Conservation (phyloP, 2,329 filamentous ascomycete genomes). For the Arthrobotrys entomopaga region DNA sequence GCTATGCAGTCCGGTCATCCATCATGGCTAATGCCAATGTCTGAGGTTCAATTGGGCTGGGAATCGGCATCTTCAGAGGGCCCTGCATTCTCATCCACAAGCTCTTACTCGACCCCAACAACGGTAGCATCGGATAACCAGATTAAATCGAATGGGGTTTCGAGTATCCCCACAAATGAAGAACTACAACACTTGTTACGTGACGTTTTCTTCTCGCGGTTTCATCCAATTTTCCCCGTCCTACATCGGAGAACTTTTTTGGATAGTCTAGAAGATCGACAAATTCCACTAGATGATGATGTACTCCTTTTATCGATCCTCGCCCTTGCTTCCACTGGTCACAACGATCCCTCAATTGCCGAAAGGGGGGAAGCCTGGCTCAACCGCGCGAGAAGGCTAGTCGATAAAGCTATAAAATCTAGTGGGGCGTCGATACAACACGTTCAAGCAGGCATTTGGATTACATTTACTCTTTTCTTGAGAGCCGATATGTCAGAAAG, state of each 20-base stretch:
- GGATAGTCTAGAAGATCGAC: slow-evolving; percentile 7
- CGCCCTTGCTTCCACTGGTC: slow-evolving; percentile 15
- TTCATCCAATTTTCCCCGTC: slow-evolving; percentile 26
- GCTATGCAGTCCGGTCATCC: slow-evolving; percentile 7
- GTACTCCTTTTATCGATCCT: slow-evolving; percentile 13
- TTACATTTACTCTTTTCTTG: slow-evolving; percentile 26
- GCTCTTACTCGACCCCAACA: neutral
- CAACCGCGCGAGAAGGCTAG: slow-evolving; percentile 6
- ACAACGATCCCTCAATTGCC: slow-evolving; percentile 4
- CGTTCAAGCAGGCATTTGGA: slow-evolving; percentile 28
- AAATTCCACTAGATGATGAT: slow-evolving; percentile 9
- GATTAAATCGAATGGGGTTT: neutral
- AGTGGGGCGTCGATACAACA: slow-evolving; percentile 10
- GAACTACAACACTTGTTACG: slow-evolving; percentile 8
- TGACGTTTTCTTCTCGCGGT: slow-evolving; percentile 22
- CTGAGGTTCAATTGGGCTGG: slow-evolving; percentile 13
- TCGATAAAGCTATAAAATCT: slow-evolving; percentile 22
- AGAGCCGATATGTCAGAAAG: slow-evolving; percentile 33
- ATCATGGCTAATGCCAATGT: slow-evolving; percentile 19
- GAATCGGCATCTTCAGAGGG: slow-evolving; percentile 1
- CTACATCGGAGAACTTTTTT: slow-evolving; percentile 21
- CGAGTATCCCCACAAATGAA: slow-evolving; percentile 3
- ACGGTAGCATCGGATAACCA: slow-evolving; percentile 13
- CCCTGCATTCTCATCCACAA: slow-evolving; percentile 19
- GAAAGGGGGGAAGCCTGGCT: slow-evolving; percentile 14